Percentiles rank a stretch among this genome's conserved stretches.
Evolutionary conservation across 768 basidiomycete genomes (phyloP).

Genomic region (Kwoniella sp.): DNA sequence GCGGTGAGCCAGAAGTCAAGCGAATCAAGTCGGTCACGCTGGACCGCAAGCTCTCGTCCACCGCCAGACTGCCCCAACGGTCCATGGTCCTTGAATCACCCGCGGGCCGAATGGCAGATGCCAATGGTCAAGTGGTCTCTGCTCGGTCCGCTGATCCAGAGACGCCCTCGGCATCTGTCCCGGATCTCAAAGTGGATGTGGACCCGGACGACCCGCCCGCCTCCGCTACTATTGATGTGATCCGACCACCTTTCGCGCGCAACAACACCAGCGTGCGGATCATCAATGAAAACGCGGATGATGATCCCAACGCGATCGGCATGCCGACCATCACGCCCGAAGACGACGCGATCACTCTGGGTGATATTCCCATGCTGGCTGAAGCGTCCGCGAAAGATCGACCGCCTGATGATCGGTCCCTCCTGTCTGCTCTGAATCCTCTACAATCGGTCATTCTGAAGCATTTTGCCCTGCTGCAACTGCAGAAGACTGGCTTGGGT

Average conservation of each 20-base stretch:
- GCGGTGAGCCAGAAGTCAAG: conserved; percentile 65
- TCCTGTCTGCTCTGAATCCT: conserved; percentile 75
- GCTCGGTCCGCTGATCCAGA: conserved; percentile 18
- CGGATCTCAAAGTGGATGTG: neutral
- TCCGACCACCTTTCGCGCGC: conserved; percentile 67
- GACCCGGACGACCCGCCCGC: conserved; percentile 15
- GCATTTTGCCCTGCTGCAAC: conserved; percentile 76
- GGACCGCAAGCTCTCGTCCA: conserved; percentile 91
- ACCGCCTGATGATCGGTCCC: conserved; percentile 61
- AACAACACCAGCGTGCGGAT: conserved; percentile 85
- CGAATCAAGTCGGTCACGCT: conserved; percentile 90
- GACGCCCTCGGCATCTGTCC: neutral
- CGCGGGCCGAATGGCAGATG: conserved; percentile 75
- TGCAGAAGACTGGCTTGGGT: conserved; percentile 73
- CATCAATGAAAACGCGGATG: conserved; percentile 60
- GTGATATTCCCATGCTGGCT: conserved; percentile 88
- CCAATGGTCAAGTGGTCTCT: conserved; percentile 51
- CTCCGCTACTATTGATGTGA: conserved; percentile 51
- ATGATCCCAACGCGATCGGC: conserved; percentile 1
- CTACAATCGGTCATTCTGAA: conserved; percentile 87
- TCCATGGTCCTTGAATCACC: conserved; percentile 96
- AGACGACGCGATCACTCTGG: conserved; percentile 84
- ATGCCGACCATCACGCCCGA: conserved; percentile 38
- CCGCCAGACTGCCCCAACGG: conserved; percentile 82
- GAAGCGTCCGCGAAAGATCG: conserved; percentile 75